Base-by-base conservation (phyloP, 1,284 basidiomycete species). In the Amylostereum chailletii region DNA sequence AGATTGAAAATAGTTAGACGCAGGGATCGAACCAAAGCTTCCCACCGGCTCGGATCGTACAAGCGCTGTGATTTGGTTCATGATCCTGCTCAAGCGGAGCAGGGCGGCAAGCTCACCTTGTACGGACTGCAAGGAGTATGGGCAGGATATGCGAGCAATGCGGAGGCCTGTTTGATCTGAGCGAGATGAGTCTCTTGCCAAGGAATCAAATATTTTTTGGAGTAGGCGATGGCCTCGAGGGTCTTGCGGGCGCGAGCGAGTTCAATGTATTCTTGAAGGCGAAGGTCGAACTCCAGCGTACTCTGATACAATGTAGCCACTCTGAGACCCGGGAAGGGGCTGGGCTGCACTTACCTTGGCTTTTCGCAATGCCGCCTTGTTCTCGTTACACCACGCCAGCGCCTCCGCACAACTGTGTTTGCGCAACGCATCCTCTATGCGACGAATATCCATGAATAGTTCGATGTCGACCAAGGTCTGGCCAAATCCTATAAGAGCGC, bases 211-310 rank as follows among this genome's bases (percentile, higher is more conserved):
- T 98, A 75, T 63, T 90, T 93, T 60, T 81, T 79, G 19, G 81
- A 76, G 65, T 99, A 97, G 0, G 77, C 72, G 54, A 98, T 94
- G 1, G 96, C 96, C 45, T 89, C 85, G 34, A 72, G 60, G 4
- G 72, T 75, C 60, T 83, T 83, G n/a, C 78, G 67, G 10, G 74
- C 70, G 40, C 94, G 75, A 36, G 84, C 81, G 5, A 98, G 75
- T 66, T 99, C 96, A 59, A 99, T 92, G 64, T 89, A 98, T 67
- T 98, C 94, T 68, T 99, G 96, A 42, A 97, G 72, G 26, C 96
- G 81, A 32, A 99, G 79, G 52, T 94, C 90, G 65, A 98, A 97
- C 70, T 99, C 96, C 42, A 99, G 78, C 10, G 92, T 86, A 67
- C 88, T 94, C 90, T 95, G 67, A 54, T 52, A 53, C 53, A 53